Base-by-base conservation (phyloP, 805 yeast genomes). In the Lachancea mirantina region DNA sequence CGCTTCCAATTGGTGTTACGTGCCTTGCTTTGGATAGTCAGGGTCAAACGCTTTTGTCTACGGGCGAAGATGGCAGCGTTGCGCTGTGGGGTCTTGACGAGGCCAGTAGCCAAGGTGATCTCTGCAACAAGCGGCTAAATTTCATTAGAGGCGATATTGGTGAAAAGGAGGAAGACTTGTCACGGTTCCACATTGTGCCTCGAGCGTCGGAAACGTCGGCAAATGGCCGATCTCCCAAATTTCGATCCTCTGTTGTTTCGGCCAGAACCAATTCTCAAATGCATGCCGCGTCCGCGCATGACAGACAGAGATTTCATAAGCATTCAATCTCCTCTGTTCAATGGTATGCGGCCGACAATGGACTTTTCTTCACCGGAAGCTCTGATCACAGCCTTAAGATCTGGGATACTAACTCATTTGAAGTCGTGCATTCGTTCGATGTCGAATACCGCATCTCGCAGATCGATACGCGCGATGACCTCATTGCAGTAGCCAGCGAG, bases 331-430 rank as follows among this genome's bases (percentile, higher is more conserved):
- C 94, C 0, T 59, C 72, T 10, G 63, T 84, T 1, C 65, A 69
- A 46, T 88, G 96, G 96, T 89, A 95, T 89, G 87, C 92, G 0
- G 62, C 63, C 27, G 96, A 88, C 55, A 74, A 78, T 20, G 96
- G 95, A 1, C 68, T 88, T 77, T 87, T 85, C 60, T 67, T 85
- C 13, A 71, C 85, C 3, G 75, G 85, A 1, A 84, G 95, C 0
- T 84, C 76, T 53, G 96, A 88, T 55, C 74, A 72, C 37, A 70
- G 75, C 0, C 71, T 87, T 14, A 81, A 78, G 41, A 65, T 85
- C 1, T 88, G 94, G 94, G 95, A 85, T 50, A 70, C 95, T 0
- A 69, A 69, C 35, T 60, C 68, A 11, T 58, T 87, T 42, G 64
- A 65, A n/a, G 72, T 74, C 13, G 94, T 75, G 0, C 84, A 82